Evolutionary conservation across 257 asterid species (phyloP).

Genomic region (Verbascum thapsus): DNA sequence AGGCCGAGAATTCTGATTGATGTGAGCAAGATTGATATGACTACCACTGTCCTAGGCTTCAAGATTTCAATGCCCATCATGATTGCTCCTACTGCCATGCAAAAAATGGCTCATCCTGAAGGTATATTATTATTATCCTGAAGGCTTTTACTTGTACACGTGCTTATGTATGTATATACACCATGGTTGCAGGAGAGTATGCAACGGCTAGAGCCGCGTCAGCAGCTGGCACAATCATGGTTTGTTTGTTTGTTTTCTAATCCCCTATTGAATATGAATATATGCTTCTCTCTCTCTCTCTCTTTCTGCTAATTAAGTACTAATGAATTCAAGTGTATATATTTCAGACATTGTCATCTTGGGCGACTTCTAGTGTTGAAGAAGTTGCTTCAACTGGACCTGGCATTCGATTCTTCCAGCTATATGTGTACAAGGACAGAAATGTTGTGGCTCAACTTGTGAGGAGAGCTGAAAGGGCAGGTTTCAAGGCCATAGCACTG

Average conservation of each 20-base stretch:
- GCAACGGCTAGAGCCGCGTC: constrained; percentile 99
- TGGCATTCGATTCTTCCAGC: constrained; percentile 58
- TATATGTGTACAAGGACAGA: constrained; percentile 77
- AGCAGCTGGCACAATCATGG: constrained; percentile 97
- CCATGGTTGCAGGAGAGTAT: constrained; percentile 84
- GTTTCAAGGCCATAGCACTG: constrained; percentile 95
- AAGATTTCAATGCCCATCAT: constrained; percentile 99
- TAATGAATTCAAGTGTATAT: too few relatives aligned
- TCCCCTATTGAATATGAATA: too few relatives aligned
- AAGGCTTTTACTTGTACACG: too few relatives aligned
- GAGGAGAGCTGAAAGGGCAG: constrained; percentile 90
- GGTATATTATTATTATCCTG: constrained; percentile 47
- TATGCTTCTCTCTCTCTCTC: too few relatives aligned
- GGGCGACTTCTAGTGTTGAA: constrained; percentile 65
- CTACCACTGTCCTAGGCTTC: constrained; percentile 78
- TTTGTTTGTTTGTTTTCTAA: constrained; percentile 35
- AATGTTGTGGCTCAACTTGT: constrained; percentile 90
- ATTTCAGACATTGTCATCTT: constrained; percentile 74
- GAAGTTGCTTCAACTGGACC: constrained; percentile 87
- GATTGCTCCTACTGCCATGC: constrained; percentile 94
- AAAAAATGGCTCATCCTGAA: constrained; percentile 99
- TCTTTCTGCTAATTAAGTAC: too few relatives aligned
- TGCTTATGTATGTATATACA: too few relatives aligned
- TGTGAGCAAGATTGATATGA: constrained; percentile 88
- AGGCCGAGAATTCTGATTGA: constrained; percentile 94